Evolutionary conservation across 306 rosid genomes (phyloP).

Genomic region (Abrus pulchellus): DNA sequence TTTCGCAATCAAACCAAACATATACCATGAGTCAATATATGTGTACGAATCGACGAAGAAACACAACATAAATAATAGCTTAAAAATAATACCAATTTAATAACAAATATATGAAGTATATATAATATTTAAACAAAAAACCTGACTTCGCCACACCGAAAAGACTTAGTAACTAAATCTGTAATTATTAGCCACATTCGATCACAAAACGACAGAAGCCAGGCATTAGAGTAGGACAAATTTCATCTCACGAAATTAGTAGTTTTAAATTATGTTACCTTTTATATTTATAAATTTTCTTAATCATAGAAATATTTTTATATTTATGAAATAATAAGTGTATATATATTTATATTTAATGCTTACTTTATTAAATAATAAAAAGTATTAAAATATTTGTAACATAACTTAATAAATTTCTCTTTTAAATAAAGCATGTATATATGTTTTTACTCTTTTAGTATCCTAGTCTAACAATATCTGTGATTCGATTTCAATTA

Average conservation of each 20-base stretch:
- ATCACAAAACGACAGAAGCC: neutral
- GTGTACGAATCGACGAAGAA: slow-evolving; percentile 10
- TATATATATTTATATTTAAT: too few relatives aligned
- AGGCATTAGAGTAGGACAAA: neutral
- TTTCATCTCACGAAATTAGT: neutral
- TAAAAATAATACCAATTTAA: neutral
- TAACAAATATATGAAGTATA: neutral
- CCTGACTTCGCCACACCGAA: neutral
- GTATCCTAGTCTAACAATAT: too few relatives aligned
- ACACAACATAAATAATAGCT: slow-evolving; percentile 13
- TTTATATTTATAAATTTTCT: too few relatives aligned
- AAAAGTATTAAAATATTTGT: too few relatives aligned
- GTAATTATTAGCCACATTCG: neutral
- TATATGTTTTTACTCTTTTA: neutral
- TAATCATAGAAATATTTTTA: too few relatives aligned
- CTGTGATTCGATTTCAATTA: too few relatives aligned
- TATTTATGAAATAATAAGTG: too few relatives aligned
- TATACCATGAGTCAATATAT: neutral
- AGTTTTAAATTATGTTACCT: too few relatives aligned
- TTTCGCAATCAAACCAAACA: neutral
- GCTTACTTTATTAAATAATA: too few relatives aligned
- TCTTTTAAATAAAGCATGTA: too few relatives aligned
- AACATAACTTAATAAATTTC: too few relatives aligned
- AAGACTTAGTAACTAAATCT: neutral
- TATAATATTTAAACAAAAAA: neutral